These are phyloP conservation scores for Arthrobotrys conoides DNA, from an alignment of 2,329 filamentous ascomycete genomes.

Conservation along the genomic window DNA sequence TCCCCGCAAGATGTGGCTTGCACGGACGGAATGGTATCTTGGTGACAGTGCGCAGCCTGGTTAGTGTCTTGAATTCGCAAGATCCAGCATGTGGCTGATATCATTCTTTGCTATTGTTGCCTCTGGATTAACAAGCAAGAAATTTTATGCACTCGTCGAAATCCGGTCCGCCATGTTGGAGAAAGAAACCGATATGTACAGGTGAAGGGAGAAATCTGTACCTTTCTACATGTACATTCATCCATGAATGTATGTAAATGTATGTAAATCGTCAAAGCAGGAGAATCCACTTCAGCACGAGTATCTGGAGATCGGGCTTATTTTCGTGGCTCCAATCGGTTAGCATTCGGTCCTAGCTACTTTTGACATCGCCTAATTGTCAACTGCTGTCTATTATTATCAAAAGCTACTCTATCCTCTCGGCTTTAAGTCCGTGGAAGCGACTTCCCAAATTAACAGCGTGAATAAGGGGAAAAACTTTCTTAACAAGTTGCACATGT, in stretches of 20 bases:
- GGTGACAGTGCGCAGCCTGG: conserved; percentile 49
- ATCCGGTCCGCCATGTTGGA: conserved; percentile 45
- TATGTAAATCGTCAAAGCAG: conserved; percentile 17
- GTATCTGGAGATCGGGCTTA: conserved; percentile 58
- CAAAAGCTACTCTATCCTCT: conserved; percentile 26
- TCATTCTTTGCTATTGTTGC: conserved; percentile 46
- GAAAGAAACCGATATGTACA: conserved; percentile 23
- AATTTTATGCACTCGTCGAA: conserved; percentile 49
- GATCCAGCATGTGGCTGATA: conserved; percentile 60
- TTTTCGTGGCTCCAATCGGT: conserved; percentile 61
- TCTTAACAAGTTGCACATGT: background rate
- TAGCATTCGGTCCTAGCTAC: conserved; percentile 50
- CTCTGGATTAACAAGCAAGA: conserved; percentile 18
- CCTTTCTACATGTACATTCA: conserved; percentile 1
- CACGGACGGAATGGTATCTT: conserved; percentile 55
- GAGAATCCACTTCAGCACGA: conserved; percentile 39
- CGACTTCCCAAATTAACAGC: conserved; percentile 58
- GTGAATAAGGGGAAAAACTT: conserved; percentile 30
- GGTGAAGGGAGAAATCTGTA: conserved; percentile 24
- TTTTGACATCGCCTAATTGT: conserved; percentile 58
- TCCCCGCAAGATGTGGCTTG: conserved; percentile 61
- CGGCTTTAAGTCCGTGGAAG: conserved; percentile 56
- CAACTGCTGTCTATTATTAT: conserved; percentile 59
- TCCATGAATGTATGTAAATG: too few relatives aligned
- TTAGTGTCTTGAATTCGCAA: conserved; percentile 61